phyloP scores from a whole-genome alignment of 2,329 filamentous ascomycete genomes.

The Aspergillus candidus region DNA sequence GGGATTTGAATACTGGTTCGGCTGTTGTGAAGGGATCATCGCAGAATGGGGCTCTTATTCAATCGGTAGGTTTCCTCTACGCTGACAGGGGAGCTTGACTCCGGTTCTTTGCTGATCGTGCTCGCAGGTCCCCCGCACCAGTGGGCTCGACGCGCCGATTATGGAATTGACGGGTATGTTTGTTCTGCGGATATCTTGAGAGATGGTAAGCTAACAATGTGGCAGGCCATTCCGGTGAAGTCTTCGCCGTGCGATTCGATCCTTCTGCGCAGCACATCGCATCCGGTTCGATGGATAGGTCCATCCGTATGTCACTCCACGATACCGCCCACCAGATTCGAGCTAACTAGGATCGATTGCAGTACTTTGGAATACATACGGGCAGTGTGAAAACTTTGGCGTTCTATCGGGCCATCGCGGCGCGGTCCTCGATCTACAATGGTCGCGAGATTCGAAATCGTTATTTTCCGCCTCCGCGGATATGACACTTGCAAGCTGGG shows the following conservation, averaged over 20 bases:
- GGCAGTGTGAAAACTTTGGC: slow-evolving; percentile 91
- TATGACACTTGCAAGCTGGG: slow-evolving; percentile 90
- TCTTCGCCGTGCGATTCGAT: slow-evolving; percentile 88
- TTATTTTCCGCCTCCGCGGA: slow-evolving; percentile 92
- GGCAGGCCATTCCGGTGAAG: slow-evolving; percentile 64
- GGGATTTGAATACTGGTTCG: slow-evolving; percentile 49
- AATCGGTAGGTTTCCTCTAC: slow-evolving; percentile 51
- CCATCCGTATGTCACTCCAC: slow-evolving; percentile 59
- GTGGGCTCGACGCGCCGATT: slow-evolving; percentile 77
- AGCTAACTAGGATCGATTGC: background rate
- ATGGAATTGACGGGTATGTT: slow-evolving; percentile 75
- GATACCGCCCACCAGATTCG: background rate
- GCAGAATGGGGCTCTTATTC: slow-evolving; percentile 58
- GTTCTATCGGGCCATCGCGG: slow-evolving; percentile 82
- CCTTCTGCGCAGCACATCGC: slow-evolving; percentile 82
- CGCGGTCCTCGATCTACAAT: slow-evolving; percentile 85
- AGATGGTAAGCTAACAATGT: slow-evolving; percentile 1
- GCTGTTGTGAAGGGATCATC: slow-evolving; percentile 52
- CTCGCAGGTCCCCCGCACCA: slow-evolving; percentile 67
- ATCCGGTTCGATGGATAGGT: slow-evolving; percentile 91
- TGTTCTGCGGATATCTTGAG: too few relatives aligned
- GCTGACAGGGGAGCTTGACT: background rate
- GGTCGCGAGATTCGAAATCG: slow-evolving; percentile 89
- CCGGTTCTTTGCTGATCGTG: slow-evolving; percentile 10
- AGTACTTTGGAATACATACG: slow-evolving; percentile 94